Evolutionary conservation across 208 protist species (phyloP).

Genomic region (Acanthamoeba castellanii): DNA sequence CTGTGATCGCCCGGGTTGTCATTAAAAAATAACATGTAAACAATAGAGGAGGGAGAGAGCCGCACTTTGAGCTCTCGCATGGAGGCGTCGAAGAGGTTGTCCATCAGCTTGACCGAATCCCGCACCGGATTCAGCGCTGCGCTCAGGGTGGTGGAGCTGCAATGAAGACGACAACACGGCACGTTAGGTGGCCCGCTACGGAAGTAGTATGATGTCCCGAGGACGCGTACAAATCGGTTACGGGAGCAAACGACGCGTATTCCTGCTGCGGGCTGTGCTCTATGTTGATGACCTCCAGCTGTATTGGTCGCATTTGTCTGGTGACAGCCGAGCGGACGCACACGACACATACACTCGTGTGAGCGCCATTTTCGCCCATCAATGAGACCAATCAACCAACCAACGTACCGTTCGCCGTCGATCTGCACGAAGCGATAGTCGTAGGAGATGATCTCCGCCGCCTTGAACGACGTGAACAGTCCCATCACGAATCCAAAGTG

Average conservation of each 20-base stretch:
- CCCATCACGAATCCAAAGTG: conserved; percentile 62
- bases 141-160: background rate
- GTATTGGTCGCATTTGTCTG: conserved; percentile 33
- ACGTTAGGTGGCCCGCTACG: background rate
- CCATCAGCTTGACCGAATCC: conserved; percentile 27
- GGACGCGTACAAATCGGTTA: background rate
- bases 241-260: conserved; percentile 24
- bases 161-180: background rate
- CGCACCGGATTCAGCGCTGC: background rate
- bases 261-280: conserved; percentile 47
- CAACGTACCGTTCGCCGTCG: background rate
- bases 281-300: conserved; percentile 32
- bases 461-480: conserved; percentile 20
- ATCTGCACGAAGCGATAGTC: conserved; percentile 58
- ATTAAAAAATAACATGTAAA: background rate
- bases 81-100: conserved; percentile 21
- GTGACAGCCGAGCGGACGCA: background rate
- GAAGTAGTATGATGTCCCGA: background rate
- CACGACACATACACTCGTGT: background rate
- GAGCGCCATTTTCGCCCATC: background rate
- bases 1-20: background rate
- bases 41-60: background rate
- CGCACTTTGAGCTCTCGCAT: conserved; percentile 38
- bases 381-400: background rate
- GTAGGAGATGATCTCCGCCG: conserved; percentile 43